Evolutionary conservation across 75 land plant genomes (phyloP).

Genomic region (Picea glauca): DNA sequence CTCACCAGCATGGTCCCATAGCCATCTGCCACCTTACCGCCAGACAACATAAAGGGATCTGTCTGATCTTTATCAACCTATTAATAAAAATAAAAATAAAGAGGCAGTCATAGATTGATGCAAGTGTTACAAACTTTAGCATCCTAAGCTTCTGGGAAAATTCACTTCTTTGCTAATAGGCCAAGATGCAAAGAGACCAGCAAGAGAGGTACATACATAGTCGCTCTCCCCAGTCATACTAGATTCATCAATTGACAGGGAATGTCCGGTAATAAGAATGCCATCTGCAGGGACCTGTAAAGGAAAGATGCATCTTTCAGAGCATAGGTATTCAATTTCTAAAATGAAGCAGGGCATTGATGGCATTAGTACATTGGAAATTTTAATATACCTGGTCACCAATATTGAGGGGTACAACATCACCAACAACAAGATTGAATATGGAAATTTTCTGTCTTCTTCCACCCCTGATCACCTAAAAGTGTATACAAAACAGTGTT

Average conservation of each 20-base stretch:
- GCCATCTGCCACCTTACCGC: slow-evolving; percentile 86
- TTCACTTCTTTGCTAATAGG: background rate
- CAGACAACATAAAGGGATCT: slow-evolving; percentile 73
- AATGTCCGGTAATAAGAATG: slow-evolving; percentile 57
- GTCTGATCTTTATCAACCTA: slow-evolving; percentile 57
- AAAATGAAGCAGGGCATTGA: background rate
- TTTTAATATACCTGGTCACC: slow-evolving; percentile 64
- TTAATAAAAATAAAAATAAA: slow-evolving; percentile 17
- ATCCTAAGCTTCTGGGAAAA: background rate
- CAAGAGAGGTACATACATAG: slow-evolving; percentile 34
- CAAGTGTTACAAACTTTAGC: background rate
- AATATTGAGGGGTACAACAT: slow-evolving; percentile 69
- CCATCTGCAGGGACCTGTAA: slow-evolving; percentile 88
- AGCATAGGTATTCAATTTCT: background rate
- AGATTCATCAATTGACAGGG: slow-evolving; percentile 76
- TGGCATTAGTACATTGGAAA: background rate
- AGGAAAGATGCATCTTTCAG: background rate
- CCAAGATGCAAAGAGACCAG: background rate
- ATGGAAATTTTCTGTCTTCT: slow-evolving; percentile 64
- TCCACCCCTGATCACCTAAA: slow-evolving; percentile 71
- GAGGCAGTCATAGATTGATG: background rate
- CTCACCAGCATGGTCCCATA: slow-evolving; percentile 77
- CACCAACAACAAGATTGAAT: slow-evolving; percentile 85
- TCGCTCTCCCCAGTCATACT: slow-evolving; percentile 88
- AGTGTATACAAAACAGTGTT: background rate